A percentile compares a stretch with the other conserved stretches of the same genome.
Evolutionary conservation across 1,284 basidiomycete genomes (phyloP).

Genomic region (Erythrobasidium hasegawianum): DNA sequence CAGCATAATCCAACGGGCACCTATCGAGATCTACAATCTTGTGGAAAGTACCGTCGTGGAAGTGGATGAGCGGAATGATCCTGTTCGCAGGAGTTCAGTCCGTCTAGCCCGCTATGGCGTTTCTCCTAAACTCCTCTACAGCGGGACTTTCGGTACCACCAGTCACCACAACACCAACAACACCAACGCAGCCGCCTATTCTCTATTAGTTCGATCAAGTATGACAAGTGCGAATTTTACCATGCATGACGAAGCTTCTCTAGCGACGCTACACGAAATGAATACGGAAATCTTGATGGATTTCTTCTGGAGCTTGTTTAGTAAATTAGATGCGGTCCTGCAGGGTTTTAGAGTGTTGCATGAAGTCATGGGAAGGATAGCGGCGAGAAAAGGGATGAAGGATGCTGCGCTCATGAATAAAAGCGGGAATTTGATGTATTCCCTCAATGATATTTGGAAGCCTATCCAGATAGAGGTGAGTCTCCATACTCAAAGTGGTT

Average conservation of each 20-base stretch:
- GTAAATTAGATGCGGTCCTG: slow-evolving; percentile 91
- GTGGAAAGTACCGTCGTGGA: slow-evolving; percentile 86
- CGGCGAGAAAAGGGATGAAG: slow-evolving; percentile 48
- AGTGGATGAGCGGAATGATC: slow-evolving; percentile 67
- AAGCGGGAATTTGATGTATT: slow-evolving; percentile 59
- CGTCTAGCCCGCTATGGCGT: slow-evolving; percentile 9
- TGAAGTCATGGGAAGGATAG: slow-evolving; percentile 67
- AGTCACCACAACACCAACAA: too few species aligned
- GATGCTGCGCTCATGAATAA: slow-evolving; percentile 72
- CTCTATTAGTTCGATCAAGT: slow-evolving; percentile 25
- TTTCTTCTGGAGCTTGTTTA: slow-evolving; percentile 98
- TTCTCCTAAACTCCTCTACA: slow-evolving; percentile 20
- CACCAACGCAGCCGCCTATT: slow-evolving; percentile 27
- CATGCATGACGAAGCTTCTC: slow-evolving; percentile 5
- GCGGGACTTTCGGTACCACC: slow-evolving; percentile 1
- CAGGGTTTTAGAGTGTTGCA: slow-evolving; percentile 88
- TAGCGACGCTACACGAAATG: slow-evolving; percentile 47
- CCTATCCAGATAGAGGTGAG: slow-evolving; percentile 84
- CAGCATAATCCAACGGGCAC: slow-evolving; percentile 73
- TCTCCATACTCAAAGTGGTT: too few species aligned
- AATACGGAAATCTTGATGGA: slow-evolving; percentile 85
- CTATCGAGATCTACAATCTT: slow-evolving; percentile 76
- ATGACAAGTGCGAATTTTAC: neutral
- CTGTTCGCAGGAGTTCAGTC: slow-evolving; percentile 6
- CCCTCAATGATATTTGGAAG: slow-evolving; percentile 81